Evolutionary conservation across 208 protist species (phyloP), one percentile per base, ranked within the genome.

Genomic region (Trypanosoma conorhini): DNA sequence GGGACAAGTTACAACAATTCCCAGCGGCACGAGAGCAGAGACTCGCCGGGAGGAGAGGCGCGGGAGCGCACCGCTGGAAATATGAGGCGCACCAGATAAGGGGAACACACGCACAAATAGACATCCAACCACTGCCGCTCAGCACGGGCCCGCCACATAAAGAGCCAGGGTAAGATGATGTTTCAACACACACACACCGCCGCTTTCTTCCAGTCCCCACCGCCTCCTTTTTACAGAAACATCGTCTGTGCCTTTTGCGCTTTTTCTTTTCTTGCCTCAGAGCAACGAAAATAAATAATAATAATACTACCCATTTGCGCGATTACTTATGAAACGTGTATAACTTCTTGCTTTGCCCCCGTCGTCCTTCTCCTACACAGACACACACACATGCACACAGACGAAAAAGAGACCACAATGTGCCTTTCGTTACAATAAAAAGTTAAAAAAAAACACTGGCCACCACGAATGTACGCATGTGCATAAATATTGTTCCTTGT

Each of bases 401-500:
- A 1, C 13, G 9, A 51, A 26, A n/a, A 54, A 54, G 19, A 19
- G 9, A 54, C 50, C 17, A 24, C n/a, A 54, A 26, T 24, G n/a
- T 24, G 19, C 7, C 19, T 24, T 26, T 24, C 50, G 22, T 54
- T 54, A 54, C 19, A 24, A 54, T 2, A 51, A 51, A 22, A 51
- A 15, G 3, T 22, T 15, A 1, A 15, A 51, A 51, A 51, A 51
- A 51, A 51, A 51, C 19, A 15, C 9, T 15, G 26, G 50, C 17
- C 50, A 9, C 26, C 26, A 9, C 4, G 0, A 46, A 54, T 9
- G 22, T 54, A 24, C 26, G 17, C 19, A 9, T 54, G 5, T n/a
- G n/a, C n/a, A 22, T 54, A 54, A 28, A 64, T 50, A 22, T 68
- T 31, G 8, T 59, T 68, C 19, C 26, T 59, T 59, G 10, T 48